phyloP scores from a whole-genome alignment of 108 stramenopile genomes.

The Discostella stelligeroides region DNA sequence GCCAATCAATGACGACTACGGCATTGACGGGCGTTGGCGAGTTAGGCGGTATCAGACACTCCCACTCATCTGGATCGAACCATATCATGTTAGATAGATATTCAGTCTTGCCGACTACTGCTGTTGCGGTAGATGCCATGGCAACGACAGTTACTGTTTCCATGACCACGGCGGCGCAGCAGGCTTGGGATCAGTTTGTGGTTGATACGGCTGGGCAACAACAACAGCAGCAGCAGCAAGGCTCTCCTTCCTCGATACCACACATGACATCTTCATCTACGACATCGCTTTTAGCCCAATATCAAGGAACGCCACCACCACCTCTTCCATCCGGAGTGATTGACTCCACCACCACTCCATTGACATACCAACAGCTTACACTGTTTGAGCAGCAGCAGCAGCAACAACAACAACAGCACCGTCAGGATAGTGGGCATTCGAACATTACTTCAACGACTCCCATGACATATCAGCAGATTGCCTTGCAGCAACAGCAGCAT shows the following conservation, averaged over 20 bases:
- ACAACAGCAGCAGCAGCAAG: background rate
- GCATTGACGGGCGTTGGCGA: background rate
- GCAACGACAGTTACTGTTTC: constrained; percentile 7
- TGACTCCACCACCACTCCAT: too few species aligned
- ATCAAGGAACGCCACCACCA: too few species aligned
- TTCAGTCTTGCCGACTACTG: background rate
- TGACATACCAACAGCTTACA: background rate
- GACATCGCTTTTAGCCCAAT: too few species aligned
- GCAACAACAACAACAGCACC: background rate
- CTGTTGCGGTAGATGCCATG: background rate
- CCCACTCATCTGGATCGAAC: too few species aligned
- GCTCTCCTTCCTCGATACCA: too few species aligned
- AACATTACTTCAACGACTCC: background rate
- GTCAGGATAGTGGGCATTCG: background rate
- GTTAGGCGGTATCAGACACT: background rate
- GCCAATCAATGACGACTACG: constrained; percentile 6
- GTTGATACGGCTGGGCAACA: background rate
- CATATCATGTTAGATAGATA: too few species aligned
- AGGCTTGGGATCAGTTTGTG: constrained; percentile 11
- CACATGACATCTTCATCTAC: too few species aligned
- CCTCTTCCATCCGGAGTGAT: too few species aligned
- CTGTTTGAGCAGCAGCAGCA: background rate
- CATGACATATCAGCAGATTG: constrained; percentile 1
- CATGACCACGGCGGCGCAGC: constrained; percentile 1
- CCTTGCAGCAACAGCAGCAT: constrained; percentile 6